A percentile compares a stretch with the other conserved stretches of the same genome.
Conservation (phyloP, 768 basidiomycete species). For the Atractiella rhizophila region DNA sequence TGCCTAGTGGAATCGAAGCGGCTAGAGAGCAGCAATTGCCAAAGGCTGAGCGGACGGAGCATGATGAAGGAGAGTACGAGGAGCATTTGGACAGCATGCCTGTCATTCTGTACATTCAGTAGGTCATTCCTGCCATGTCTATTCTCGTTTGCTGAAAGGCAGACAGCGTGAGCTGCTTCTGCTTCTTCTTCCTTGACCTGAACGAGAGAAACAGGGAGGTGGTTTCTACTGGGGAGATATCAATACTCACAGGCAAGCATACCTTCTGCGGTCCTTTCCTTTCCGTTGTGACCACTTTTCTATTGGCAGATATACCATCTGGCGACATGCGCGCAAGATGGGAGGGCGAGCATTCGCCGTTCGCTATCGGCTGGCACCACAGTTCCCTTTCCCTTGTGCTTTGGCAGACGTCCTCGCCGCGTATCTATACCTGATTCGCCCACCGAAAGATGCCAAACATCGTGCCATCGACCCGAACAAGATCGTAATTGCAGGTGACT, state of each 20-base stretch:
- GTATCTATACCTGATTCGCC: constrained; percentile 70
- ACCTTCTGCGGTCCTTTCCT: constrained; percentile 35
- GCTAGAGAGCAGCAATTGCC: no score
- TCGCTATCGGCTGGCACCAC: constrained; percentile 52
- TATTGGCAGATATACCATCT: constrained; percentile 29
- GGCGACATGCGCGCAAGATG: constrained; percentile 71
- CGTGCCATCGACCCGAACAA: constrained; percentile 49
- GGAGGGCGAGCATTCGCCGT: constrained; percentile 37
- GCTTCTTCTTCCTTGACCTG: constrained; percentile 15
- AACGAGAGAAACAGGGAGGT: constrained; percentile 15
- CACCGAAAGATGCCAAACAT: constrained; percentile 55
- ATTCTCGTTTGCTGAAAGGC: no score
- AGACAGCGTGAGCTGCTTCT: constrained; percentile 20
- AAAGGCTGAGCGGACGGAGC: no score
- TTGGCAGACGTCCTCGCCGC: constrained; percentile 71
- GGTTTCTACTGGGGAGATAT: constrained; percentile 32
- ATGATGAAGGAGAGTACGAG: no score
- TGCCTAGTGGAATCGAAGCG: no score
- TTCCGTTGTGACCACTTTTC: constrained; percentile 25
- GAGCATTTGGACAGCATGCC: no score
- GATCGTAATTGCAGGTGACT: constrained; percentile 71
- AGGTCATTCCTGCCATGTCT: no score
- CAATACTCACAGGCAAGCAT: constrained; percentile 25
- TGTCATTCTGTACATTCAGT: no score
- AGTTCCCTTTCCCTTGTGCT: constrained; percentile 65